These are phyloP conservation scores for Hordeum pubiflorum DNA, from an alignment of 202 grass and related monocot species.

Conservation along the genomic window DNA sequence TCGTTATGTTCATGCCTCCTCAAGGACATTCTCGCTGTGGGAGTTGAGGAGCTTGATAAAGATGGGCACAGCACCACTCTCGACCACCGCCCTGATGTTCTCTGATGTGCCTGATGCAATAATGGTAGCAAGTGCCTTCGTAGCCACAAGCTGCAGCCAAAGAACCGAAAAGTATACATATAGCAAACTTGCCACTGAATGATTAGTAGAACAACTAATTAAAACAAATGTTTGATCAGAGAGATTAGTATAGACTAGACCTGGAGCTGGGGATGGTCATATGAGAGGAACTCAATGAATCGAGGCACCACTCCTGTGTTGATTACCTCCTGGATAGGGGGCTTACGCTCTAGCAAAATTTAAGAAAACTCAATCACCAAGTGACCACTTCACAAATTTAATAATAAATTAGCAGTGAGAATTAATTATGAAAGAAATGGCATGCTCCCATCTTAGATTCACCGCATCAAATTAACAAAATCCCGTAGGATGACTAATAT, in stretches of 20 bases:
- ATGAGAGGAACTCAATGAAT: constrained; percentile 66
- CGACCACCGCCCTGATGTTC: constrained; percentile 49
- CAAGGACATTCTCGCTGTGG: constrained; percentile 49
- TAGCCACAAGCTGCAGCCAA: constrained; percentile 69
- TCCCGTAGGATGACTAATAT: no score
- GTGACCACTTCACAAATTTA: no score
- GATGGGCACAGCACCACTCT: no score
- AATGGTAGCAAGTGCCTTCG: constrained; percentile 64
- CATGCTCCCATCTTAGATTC: not conserved
- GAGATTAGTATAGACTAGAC: constrained; percentile 18
- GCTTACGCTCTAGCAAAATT: constrained; percentile 48
- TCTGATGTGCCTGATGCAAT: constrained; percentile 70
- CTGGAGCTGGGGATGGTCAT: constrained; percentile 80
- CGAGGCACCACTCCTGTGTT: constrained; percentile 67
- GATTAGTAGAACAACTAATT: not conserved
- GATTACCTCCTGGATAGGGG: constrained; percentile 82
- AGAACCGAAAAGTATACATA: not conserved
- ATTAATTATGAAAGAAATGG: not conserved
- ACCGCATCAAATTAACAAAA: not conserved
- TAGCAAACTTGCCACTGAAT: not conserved
- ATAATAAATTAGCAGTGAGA: not conserved
- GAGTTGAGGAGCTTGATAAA: constrained; percentile 66
- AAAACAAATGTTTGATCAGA: not conserved
- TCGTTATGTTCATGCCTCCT: constrained; percentile 35
- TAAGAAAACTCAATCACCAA: not conserved